phyloP scores from a whole-genome alignment of 768 basidiomycete genomes.

The Tubosaeta sp. region DNA sequence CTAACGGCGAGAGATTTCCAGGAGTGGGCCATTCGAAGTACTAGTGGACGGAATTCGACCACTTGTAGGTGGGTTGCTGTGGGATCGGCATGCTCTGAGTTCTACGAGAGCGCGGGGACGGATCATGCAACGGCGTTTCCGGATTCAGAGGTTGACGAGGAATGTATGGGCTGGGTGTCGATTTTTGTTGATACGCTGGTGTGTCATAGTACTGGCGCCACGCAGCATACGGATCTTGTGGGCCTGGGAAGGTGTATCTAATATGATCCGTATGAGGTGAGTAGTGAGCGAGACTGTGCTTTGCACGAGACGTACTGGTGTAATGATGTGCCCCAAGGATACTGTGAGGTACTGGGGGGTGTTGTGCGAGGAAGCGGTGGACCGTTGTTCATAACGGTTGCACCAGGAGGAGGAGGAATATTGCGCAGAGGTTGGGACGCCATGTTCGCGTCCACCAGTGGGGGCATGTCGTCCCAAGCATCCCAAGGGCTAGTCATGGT shows the following conservation, averaged over 20 bases:
- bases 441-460: slow-evolving; percentile 19
- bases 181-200: slow-evolving; percentile 11
- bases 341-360: slow-evolving; percentile 3
- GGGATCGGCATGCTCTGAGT: slow-evolving; percentile 2
- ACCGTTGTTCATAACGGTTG: slow-evolving; percentile 10
- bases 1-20: slow-evolving; percentile 20
- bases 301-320: slow-evolving; percentile 10
- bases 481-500: slow-evolving; percentile 14
- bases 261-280: slow-evolving; percentile 1
- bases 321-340: slow-evolving; percentile 15
- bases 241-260: slow-evolving; percentile 7
- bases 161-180: slow-evolving; percentile 30
- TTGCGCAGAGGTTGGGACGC: background rate
- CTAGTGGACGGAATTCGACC: slow-evolving; percentile 2
- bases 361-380: slow-evolving; percentile 13
- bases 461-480: slow-evolving; percentile 25
- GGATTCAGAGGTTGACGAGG: slow-evolving; percentile 17
- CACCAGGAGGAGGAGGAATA: slow-evolving; percentile 27
- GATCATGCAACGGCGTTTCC: slow-evolving; percentile 12
- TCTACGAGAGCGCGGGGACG: slow-evolving; percentile 3
- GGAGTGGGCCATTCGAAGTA: slow-evolving; percentile 13
- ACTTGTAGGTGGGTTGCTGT: slow-evolving; percentile 1
- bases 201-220: slow-evolving; percentile 5
- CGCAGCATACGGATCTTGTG: slow-evolving; percentile 12
- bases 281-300: background rate